Conservation (phyloP, 169 alveolate species). For the Eimeria brunetti region DNA sequence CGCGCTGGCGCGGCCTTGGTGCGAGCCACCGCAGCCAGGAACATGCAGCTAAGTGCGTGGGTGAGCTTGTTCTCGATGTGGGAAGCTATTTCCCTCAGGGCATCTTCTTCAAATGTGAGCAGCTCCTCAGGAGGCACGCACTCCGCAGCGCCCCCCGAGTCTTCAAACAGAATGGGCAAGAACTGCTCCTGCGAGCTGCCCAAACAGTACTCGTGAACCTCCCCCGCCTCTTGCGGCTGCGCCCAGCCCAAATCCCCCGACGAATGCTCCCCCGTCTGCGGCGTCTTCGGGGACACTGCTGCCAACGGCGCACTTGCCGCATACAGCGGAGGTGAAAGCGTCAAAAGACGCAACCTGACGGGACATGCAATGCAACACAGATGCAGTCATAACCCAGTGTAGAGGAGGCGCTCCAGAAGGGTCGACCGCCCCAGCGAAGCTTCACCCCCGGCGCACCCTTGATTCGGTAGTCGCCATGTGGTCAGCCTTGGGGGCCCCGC, state of each 20-base stretch:
- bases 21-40: constrained; percentile 44
- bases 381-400: not conserved
- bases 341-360: constrained; percentile 50
- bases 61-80: constrained; percentile 49
- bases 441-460: not conserved
- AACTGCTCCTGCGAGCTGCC: constrained; percentile 61
- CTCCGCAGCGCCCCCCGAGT: constrained; percentile 69
- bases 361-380: not conserved
- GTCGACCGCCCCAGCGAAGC: not conserved
- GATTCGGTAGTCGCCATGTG: not conserved
- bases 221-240: not conserved
- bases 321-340: constrained; percentile 65
- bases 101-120: constrained; percentile 64
- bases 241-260: constrained; percentile 21
- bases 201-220: constrained; percentile 40
- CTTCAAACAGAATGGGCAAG: constrained; percentile 62
- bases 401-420: not conserved
- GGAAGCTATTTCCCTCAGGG: constrained; percentile 46
- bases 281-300: constrained; percentile 40
- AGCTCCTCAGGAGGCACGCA: constrained; percentile 66
- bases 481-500: not conserved
- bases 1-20: not conserved
- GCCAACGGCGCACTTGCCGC: constrained; percentile 43
- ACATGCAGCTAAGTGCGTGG: constrained; percentile 67
- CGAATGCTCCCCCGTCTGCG: constrained; percentile 28